Evolutionary conservation across 73 alveolate species (phyloP).

Genomic region (Paramecium primaurelia): DNA sequence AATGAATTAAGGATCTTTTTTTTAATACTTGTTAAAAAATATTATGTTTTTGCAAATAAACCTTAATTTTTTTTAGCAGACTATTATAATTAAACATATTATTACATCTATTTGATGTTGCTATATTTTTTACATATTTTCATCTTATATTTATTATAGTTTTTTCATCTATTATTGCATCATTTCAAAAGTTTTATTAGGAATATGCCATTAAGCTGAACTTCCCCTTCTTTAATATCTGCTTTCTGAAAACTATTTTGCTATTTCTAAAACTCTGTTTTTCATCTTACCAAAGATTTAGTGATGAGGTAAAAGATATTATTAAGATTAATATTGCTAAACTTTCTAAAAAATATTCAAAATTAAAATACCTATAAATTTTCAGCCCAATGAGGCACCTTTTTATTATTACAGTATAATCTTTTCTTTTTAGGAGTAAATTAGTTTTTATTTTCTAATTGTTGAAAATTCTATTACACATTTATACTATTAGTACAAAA

Average conservation of each 20-base stretch:
- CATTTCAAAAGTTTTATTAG: neutral
- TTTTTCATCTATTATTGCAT: neutral
- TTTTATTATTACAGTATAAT: neutral
- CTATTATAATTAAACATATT: neutral
- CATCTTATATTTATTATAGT: neutral
- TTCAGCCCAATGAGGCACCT: slow-evolving; percentile 45
- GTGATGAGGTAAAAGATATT: neutral
- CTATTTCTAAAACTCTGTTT: neutral
- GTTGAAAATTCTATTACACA: neutral
- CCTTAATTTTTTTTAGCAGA: neutral
- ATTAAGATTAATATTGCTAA: neutral
- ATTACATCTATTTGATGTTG: neutral
- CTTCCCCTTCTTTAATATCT: neutral
- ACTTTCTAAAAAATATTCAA: neutral
- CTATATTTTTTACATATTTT: neutral
- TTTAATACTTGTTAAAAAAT: neutral
- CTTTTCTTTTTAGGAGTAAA: slow-evolving; percentile 4
- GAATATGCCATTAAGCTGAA: neutral
- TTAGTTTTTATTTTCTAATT: neutral
- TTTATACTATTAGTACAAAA: neutral
- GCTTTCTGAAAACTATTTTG: neutral
- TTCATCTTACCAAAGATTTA: neutral
- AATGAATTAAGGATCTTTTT: neutral
- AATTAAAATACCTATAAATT: neutral
- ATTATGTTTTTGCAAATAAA: neutral